Evolutionary conservation across 345 rosid genomes (phyloP).

Genomic region (Microthlaspi erraticum): DNA sequence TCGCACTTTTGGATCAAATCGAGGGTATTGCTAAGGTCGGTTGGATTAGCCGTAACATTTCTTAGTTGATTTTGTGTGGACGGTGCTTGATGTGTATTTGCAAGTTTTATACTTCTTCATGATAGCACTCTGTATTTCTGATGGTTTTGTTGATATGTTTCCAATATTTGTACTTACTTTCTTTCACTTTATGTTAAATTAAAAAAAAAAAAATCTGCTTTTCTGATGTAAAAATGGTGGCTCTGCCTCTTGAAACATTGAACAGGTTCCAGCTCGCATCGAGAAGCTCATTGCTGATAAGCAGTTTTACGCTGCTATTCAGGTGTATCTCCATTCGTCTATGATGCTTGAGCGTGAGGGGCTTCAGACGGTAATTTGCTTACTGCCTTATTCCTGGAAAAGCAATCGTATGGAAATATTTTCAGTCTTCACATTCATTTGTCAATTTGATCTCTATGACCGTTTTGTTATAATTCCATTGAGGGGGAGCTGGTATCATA

Average conservation of each 20-base stretch:
- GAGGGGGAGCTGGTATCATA: constrained; percentile 24
- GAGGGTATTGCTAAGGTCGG: constrained; percentile 98
- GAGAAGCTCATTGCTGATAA: constrained; percentile 91
- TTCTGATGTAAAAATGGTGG: constrained; percentile 25
- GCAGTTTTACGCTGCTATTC: constrained; percentile 92
- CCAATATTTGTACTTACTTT: constrained; percentile 1
- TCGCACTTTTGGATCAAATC: constrained; percentile 89
- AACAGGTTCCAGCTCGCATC: constrained; percentile 83
- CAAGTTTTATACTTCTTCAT: constrained; percentile 23
- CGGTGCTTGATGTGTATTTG: constrained; percentile 32
- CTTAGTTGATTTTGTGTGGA: constrained; percentile 23
- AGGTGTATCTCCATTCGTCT: constrained; percentile 76
- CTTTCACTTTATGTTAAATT: constrained; percentile 5
- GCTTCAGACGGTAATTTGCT: constrained; percentile 78
- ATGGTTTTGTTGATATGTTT: constrained; percentile 24
- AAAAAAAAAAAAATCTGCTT: constrained; percentile 18
- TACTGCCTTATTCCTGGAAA: constrained; percentile 17
- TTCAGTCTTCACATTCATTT: constrained; percentile 31
- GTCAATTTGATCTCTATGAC: constrained; percentile 18
- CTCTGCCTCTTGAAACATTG: constrained; percentile 41
- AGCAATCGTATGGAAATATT: constrained; percentile 27
- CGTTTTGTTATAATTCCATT: constrained; percentile 13
- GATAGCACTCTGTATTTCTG: constrained; percentile 30
- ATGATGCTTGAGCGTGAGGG: constrained; percentile 99
- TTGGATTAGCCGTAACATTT: constrained; percentile 24